Percentiles rank a stretch among this genome's conserved stretches.
Conservation (phyloP, 352 stramenopile species). For the Pythium phragmiticola region DNA sequence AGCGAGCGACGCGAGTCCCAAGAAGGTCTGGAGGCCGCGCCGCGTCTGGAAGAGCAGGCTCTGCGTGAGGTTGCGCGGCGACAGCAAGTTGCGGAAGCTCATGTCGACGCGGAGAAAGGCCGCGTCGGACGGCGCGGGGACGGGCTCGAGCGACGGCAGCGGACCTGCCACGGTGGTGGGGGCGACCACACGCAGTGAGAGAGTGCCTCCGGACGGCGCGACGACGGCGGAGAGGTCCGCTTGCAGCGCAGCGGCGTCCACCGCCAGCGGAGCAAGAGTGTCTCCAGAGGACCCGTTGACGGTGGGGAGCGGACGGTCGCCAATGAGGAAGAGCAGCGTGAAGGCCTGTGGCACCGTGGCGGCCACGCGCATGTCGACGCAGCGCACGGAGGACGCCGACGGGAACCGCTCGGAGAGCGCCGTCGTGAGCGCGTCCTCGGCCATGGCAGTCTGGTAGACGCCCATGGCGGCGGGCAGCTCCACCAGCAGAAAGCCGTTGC, state of each 20-base stretch:
- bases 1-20: slow-evolving; percentile 30
- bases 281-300: neutral
- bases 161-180: neutral
- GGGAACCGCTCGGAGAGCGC: slow-evolving; percentile 5
- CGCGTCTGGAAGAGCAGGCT: slow-evolving; percentile 49
- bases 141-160: slow-evolving; percentile 2
- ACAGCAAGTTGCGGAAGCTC: slow-evolving; percentile 43
- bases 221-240: neutral
- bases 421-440: slow-evolving; percentile 1
- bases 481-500: slow-evolving; percentile 4
- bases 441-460: slow-evolving; percentile 13
- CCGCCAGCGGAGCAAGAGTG: neutral
- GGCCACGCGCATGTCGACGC: slow-evolving; percentile 13
- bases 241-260: slow-evolving; percentile 7
- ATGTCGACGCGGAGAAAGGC: slow-evolving; percentile 43
- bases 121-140: slow-evolving; percentile 4
- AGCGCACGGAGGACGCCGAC: neutral
- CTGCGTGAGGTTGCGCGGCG: slow-evolving; percentile 33
- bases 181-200: neutral
- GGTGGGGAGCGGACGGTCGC: slow-evolving; percentile 10
- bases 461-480: slow-evolving; percentile 1
- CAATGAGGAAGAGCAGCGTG: slow-evolving; percentile 23
- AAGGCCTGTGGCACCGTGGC: slow-evolving; percentile 1
- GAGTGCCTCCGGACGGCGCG: neutral
- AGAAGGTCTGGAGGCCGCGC: slow-evolving; percentile 40